A percentile compares a stretch with the other conserved stretches of the same genome.
Evolutionary conservation across 306 rosid genomes (phyloP).

Genomic region (Heteromeles arbutifolia): DNA sequence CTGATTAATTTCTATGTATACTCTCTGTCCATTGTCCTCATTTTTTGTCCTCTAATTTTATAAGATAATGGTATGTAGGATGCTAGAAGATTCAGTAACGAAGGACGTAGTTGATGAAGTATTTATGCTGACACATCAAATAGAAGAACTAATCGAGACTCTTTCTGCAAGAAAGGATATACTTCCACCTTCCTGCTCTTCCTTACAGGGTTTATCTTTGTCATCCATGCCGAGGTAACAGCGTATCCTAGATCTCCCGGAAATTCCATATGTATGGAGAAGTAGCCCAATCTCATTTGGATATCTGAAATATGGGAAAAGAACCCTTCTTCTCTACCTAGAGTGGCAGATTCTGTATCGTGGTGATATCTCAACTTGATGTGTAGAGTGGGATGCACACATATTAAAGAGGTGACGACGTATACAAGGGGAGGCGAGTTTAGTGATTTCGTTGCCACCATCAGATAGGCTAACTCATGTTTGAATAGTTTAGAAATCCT

Average conservation of each 20-base stretch:
- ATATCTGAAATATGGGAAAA: neutral
- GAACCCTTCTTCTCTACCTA: neutral
- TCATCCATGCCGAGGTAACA: constrained; percentile 49
- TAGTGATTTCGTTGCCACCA: neutral
- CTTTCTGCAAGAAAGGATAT: constrained; percentile 43
- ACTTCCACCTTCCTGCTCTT: constrained; percentile 63
- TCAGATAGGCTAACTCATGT: neutral
- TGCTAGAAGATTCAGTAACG: constrained; percentile 59
- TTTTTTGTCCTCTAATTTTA: neutral
- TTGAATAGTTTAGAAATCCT: neutral
- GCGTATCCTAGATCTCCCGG: neutral
- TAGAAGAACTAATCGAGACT: constrained; percentile 42
- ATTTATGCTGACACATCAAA: constrained; percentile 62
- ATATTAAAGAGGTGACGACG: neutral
- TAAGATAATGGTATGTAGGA: constrained; percentile 42
- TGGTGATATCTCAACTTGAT: neutral
- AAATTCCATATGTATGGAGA: neutral
- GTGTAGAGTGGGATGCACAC: neutral
- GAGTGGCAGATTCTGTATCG: neutral
- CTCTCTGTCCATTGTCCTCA: neutral
- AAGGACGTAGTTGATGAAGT: constrained; percentile 65
- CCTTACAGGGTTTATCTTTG: constrained; percentile 53
- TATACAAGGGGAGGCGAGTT: neutral
- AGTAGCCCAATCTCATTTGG: neutral
- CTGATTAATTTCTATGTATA: neutral